Conservation (phyloP, 352 stramenopile genomes). For the Pythium coloratum region DNA sequence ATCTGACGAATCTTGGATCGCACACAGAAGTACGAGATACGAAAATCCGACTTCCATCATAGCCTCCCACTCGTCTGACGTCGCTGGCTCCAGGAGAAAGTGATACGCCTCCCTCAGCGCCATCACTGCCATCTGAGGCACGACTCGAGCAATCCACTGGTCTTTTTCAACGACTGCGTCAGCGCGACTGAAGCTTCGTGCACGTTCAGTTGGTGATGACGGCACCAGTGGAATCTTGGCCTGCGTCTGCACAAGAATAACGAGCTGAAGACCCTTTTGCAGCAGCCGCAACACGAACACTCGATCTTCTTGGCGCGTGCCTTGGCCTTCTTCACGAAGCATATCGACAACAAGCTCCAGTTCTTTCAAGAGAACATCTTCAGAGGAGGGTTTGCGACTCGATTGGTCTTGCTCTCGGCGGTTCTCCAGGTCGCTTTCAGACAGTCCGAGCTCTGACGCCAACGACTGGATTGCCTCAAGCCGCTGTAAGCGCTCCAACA, state of each 20-base stretch:
- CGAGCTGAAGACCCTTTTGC: constrained; percentile 57
- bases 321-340: constrained; percentile 43
- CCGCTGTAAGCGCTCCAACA: constrained; percentile 47
- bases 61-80: constrained; percentile 11
- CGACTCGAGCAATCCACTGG: constrained; percentile 12
- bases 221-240: constrained; percentile 7
- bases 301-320: constrained; percentile 26
- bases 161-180: background rate
- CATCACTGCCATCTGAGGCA: constrained; percentile 14
- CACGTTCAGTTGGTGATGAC: constrained; percentile 6
- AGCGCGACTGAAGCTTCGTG: background rate
- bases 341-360: constrained; percentile 70
- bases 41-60: constrained; percentile 45
- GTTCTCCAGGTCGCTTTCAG: constrained; percentile 57
- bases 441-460: constrained; percentile 59
- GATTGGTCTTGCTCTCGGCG: constrained; percentile 35
- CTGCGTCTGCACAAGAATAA: constrained; percentile 29
- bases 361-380: constrained; percentile 57
- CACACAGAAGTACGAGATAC: constrained; percentile 46
- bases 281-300: constrained; percentile 56
- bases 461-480: constrained; percentile 59
- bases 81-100: background rate
- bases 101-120: constrained; percentile 11
- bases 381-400: constrained; percentile 31
- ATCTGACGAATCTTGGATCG: background rate